Base-by-base conservation (phyloP, 352 stramenopile genomes). In the Globisporangium spiculum region DNA sequence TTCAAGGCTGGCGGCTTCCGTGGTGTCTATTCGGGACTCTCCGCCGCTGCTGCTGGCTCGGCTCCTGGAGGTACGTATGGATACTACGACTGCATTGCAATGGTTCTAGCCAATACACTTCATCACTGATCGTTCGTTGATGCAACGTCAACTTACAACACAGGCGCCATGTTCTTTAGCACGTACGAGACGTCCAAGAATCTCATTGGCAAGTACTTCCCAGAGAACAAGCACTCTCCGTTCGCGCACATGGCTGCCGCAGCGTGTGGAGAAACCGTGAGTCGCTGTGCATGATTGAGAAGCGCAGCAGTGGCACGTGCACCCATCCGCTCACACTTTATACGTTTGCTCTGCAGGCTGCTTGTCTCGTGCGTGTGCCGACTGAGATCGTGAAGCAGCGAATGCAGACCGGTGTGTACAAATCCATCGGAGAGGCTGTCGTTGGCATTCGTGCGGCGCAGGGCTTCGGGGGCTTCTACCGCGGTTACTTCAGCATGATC, bases 321-420 rank as follows among this genome's bases (percentile, higher is more conserved):
- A 18, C 3, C 6, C 44, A 54, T 7, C 4, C 30, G 14, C 36
- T 67, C 60, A 61, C 38, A 22, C 16, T 53, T 14, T 60, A 6
- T 55, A 12, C 34, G 30, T 50, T 27, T 18, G 53, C 36, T 63
- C 10, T 53, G 22, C 53, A 96, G 88, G 90, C 95, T 20, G 97
- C 97, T 6, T 99, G 97, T 76, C 86, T 99, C 44, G 94, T 99
- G 38, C 94, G 98, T n/a, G 98, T 99, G 8, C 98, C 98, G 0
- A 99, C 97, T 1, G 98, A 99, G 74, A 98, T 99, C 58, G 86
- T 99, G 44, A 99, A 99, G 86, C 96, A 99, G 67, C 97, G 97
- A 55, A 98, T 99, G 94, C 98, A 99, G 78, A 99, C 96, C 0
- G 93, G 93, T 6, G 72, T 96, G 48, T 96, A 97, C 73, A 76